These are phyloP conservation scores for Eleusine indica DNA, from an alignment of 176 grass and related monocot species.

Conservation along the genomic window DNA sequence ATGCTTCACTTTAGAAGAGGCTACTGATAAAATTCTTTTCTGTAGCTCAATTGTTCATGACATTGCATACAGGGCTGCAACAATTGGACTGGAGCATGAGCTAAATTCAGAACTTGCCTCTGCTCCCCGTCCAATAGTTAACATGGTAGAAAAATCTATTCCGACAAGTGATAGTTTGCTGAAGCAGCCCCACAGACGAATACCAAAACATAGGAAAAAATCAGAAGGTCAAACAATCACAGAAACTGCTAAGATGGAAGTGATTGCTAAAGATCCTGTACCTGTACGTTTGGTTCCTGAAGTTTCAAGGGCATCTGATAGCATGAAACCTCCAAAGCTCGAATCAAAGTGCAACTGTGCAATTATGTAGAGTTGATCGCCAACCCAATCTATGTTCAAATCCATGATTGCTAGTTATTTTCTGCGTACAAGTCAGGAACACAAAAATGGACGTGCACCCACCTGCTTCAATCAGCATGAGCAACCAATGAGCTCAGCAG, in stretches of 20 bases:
- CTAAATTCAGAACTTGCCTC: slow-evolving; percentile 26
- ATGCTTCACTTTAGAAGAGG: slow-evolving; percentile 87
- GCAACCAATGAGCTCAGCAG: background rate
- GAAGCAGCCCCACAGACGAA: slow-evolving; percentile 42
- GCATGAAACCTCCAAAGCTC: slow-evolving; percentile 68
- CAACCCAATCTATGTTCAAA: background rate
- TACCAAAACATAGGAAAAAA: slow-evolving; percentile 59
- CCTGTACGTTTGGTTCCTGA: slow-evolving; percentile 35
- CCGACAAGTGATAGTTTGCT: slow-evolving; percentile 40
- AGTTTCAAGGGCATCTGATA: slow-evolving; percentile 50
- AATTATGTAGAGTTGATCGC: slow-evolving; percentile 70
- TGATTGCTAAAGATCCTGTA: slow-evolving; percentile 34
- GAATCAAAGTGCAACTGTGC: slow-evolving; percentile 96
- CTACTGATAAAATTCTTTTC: slow-evolving; percentile 73
- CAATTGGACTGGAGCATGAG: slow-evolving; percentile 66
- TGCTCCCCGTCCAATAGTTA: slow-evolving; percentile 34
- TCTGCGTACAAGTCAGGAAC: background rate
- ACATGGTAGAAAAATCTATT: slow-evolving; percentile 48
- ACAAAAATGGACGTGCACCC: background rate
- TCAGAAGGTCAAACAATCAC: slow-evolving; percentile 53
- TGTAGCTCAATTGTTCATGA: slow-evolving; percentile 87
- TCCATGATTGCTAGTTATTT: background rate
- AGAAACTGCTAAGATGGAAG: slow-evolving; percentile 23
- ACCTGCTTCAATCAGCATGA: slow-evolving; percentile 12
- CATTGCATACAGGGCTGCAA: slow-evolving; percentile 71